Conservation (phyloP, 768 basidiomycete species). For the Mycena chlorophos region DNA sequence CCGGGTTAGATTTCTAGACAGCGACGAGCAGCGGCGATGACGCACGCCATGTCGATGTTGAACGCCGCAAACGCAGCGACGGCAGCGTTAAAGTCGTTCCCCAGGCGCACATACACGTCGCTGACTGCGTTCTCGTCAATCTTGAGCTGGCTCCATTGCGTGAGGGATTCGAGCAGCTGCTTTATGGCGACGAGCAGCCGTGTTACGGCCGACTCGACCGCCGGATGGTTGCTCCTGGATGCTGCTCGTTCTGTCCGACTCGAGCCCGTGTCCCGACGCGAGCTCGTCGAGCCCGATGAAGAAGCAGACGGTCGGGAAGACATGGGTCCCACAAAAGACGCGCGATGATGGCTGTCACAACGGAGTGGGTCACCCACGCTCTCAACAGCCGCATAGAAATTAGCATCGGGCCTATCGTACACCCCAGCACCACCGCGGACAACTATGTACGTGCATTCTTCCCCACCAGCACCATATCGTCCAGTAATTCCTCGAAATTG, state of each 20-base stretch:
- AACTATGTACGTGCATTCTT: constrained; percentile 38
- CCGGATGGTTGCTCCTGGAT: constrained; percentile 54
- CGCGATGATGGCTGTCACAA: not conserved
- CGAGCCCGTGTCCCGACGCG: constrained; percentile 52
- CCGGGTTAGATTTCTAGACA: not conserved
- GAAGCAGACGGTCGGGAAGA: constrained; percentile 10
- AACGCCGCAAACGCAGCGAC: constrained; percentile 84
- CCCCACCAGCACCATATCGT: constrained; percentile 65
- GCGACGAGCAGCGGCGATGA: constrained; percentile 26
- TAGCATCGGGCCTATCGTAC: not conserved
- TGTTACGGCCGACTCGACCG: constrained; percentile 89
- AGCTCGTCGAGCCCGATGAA: constrained; percentile 24
- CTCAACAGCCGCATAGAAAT: not conserved
- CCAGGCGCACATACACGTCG: constrained; percentile 94
- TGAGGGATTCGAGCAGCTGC: constrained; percentile 86
- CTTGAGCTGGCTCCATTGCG: constrained; percentile 75
- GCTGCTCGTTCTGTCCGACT: constrained; percentile 43
- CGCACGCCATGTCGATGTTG: constrained; percentile 90
- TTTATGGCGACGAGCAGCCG: constrained; percentile 93
- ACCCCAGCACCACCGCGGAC: not conserved
- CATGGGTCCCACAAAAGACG: constrained; percentile 1
- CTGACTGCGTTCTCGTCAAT: constrained; percentile 82
- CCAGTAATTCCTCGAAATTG: constrained; percentile 47
- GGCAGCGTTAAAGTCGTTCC: constrained; percentile 96
- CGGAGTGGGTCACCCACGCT: not conserved